Base-by-base conservation (phyloP, 1,284 basidiomycete genomes). In the Amylostereum chailletii region DNA sequence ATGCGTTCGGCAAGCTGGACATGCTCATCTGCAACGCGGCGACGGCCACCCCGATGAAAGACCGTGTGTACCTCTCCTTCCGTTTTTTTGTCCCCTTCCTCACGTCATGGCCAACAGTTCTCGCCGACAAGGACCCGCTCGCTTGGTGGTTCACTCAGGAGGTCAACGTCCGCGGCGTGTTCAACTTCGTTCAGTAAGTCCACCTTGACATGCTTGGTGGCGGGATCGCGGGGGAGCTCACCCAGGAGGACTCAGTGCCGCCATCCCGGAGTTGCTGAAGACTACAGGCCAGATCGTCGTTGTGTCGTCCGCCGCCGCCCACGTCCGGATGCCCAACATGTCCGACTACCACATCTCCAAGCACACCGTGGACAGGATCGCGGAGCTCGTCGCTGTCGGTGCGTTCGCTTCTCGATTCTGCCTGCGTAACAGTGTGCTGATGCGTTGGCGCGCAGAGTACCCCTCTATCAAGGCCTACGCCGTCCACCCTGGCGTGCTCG, bases 81-180 rank as follows among this genome's bases (percentile, higher is more conserved):
- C 6, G 42, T 43, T 30, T 5, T 30, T 11, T 6, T 43, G 11
- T 43, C 19, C 19, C 19, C 19, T 19, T 19, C 19, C 19, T 19
- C 19, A 19, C 19, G 19, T 19, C 19, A 19, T 19, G 19, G 19
- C 19, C 19, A 19, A 26, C 6, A 43, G 42, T 27, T 27, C 27
- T 43, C 29, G 42, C 26, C 4, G 42, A 43, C 6, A 43, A 30
- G 27, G 42, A 43, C 32, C n/a, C 42, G 7, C 11, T 43, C 32
- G 30, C 30, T n/a, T 43, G 42, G 42, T 43, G 42, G 42, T 30
- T 30, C 42, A 43, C 42, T 6, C 42, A 43, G 32, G 42, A 43
- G n/a, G 42, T 43, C 19, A 43, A 43, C 27, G 42, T 43, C 27
- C 42, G 42, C 4, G 42, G 42, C 42, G 29, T 29, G 5, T 31